Percentiles rank a stretch among this genome's conserved stretches.
Conservation (phyloP, 108 stramenopile genomes). For the Cyclostephanos tholiformis region DNA sequence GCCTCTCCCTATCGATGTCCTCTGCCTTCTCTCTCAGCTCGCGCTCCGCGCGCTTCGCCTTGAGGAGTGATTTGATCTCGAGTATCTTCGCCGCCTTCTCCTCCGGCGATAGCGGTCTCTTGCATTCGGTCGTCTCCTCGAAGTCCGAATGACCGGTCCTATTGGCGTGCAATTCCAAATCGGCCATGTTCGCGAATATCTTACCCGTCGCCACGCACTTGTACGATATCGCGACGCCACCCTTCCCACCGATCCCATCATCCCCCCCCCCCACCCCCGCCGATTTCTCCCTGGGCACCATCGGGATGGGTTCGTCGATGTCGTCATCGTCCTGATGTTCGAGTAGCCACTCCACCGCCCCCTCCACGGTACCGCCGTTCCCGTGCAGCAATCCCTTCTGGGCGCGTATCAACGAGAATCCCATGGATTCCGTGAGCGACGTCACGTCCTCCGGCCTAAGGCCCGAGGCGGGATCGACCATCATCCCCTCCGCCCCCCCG, state of each 20-base stretch:
- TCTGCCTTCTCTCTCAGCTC: constrained; percentile 88
- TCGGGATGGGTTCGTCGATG: constrained; percentile 91
- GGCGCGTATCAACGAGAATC: constrained; percentile 85
- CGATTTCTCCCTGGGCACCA: constrained; percentile 29
- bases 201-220: constrained; percentile 90
- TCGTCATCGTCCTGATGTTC: constrained; percentile 92
- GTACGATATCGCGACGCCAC: constrained; percentile 69
- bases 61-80: constrained; percentile 87
- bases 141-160: constrained; percentile 92
- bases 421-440: constrained; percentile 83
- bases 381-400: constrained; percentile 87
- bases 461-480: constrained; percentile 55
- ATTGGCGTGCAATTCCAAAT: constrained; percentile 89
- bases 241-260: constrained; percentile 3
- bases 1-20: constrained; percentile 83
- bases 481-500: constrained; percentile 20
- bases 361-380: constrained; percentile 76
- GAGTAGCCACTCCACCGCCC: constrained; percentile 95
- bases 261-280: not conserved
- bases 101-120: constrained; percentile 84
- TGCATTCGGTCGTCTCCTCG: constrained; percentile 80
- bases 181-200: constrained; percentile 81
- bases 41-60: constrained; percentile 80
- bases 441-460: constrained; percentile 61
- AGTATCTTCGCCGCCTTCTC: constrained; percentile 90